Base-by-base conservation (phyloP, 805 yeast genomes). In the Kockiozyma suomiensis region DNA sequence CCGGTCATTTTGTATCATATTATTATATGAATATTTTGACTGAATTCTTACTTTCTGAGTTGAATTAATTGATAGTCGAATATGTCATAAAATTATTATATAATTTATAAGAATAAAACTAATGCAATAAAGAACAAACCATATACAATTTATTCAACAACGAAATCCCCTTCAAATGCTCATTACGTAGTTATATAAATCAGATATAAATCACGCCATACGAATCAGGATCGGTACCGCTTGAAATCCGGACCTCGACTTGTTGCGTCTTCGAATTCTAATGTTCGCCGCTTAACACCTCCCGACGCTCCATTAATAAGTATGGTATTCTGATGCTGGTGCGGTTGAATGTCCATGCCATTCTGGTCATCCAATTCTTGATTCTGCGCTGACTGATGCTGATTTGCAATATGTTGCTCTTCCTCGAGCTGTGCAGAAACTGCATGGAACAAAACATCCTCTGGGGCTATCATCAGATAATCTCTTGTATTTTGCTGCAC, bases 1-100 rank as follows among this genome's bases (percentile, higher is more conserved):
- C 68, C 6, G 72, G 73, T 37, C 78, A 75, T 53, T 66, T 54
- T 49, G 66, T 70, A 21, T 68, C 74, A 21, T 68, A 67, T 10
- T 68, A 65, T 38, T 71, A 71, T 70, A 60, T 71, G n/a, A 68
- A 66, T 33, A 43, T 59, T 26, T 62, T 70, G 8, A 61, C 66
- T 8, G 68, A 65, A 47, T 74, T 71, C 69, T 37, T 71, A 28
- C 28, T 48, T 23, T 59, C 62, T 13, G 51, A 40, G 41, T 32
- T 61, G 43, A 28, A 61, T 19, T 61, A 45, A 41, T 28, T n/a
- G 4, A 25, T 21, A 46, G 30, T 17, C 15, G 13, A 17, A 17
- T 26, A 28, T 41, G n/a, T 50, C 17, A 26, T 26, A 23, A 38
- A 15, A 17, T 40, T 12, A 10, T n/a, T n/a, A 40, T 19, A 42